phyloP scores from a whole-genome alignment of 208 protist species.

The Crithidia mellificae region DNA sequence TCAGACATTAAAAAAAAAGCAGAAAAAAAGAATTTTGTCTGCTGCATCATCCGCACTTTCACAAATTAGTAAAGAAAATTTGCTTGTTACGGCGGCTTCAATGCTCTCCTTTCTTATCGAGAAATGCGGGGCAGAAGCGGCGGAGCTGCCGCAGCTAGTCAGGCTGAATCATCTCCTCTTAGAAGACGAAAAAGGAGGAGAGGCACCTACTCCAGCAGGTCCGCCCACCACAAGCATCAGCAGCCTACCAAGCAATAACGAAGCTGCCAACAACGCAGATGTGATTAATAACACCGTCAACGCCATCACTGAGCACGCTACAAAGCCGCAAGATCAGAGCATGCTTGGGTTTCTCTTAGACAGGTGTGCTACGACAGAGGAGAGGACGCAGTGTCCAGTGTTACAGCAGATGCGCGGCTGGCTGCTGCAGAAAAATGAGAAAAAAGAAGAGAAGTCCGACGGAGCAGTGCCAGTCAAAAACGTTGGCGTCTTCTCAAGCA shows the following conservation, averaged over 20 bases:
- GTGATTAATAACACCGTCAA: neutral
- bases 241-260: neutral
- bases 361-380: conserved; percentile 14
- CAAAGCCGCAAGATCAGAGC: neutral
- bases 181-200: conserved; percentile 12
- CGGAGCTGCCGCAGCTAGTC: conserved; percentile 27
- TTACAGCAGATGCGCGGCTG: conserved; percentile 22
- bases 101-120: conserved; percentile 31
- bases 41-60: too few relatives aligned
- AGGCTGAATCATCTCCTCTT: conserved; percentile 13
- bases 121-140: conserved; percentile 14
- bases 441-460: neutral
- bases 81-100: too few relatives aligned
- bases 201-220: neutral
- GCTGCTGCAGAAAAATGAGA: conserved; percentile 20
- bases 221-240: too few relatives aligned
- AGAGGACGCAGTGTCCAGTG: conserved; percentile 19
- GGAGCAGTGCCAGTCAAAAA: too few relatives aligned
- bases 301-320: neutral
- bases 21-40: too few relatives aligned
- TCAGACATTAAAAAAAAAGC: too few relatives aligned
- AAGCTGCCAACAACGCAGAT: too few relatives aligned
- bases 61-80: too few relatives aligned
- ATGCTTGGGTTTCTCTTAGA: conserved; percentile 23
- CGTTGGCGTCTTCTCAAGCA: too few relatives aligned